phyloP scores from a whole-genome alignment of 495 filamentous ascomycete genomes.

The Pyrenopolyporus hunteri region DNA sequence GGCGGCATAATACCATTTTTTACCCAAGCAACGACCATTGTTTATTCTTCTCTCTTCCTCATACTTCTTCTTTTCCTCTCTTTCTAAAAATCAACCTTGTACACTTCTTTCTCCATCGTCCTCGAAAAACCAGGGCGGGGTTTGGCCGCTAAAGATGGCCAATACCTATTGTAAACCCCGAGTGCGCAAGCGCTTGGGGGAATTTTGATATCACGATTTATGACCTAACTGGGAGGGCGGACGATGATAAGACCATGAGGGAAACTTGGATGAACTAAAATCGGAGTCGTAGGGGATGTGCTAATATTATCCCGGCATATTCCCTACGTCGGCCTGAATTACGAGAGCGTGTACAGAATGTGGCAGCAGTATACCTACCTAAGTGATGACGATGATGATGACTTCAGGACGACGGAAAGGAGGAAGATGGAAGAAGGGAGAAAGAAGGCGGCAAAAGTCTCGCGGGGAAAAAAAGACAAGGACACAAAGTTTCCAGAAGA shows the following conservation, averaged over 20 bases:
- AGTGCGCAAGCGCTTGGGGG: constrained; percentile 25
- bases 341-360: constrained; percentile 36
- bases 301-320: no score
- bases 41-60: not conserved
- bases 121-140: not conserved
- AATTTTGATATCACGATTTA: constrained; percentile 30
- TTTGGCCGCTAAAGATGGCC: constrained; percentile 18
- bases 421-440: constrained; percentile 2
- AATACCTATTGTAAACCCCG: constrained; percentile 20
- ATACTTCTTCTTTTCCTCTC: constrained; percentile 14
- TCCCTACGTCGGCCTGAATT: constrained; percentile 12
- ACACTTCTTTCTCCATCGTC: constrained; percentile 26
- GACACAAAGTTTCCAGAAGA: constrained; percentile 13
- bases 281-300: constrained; percentile 2
- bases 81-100: constrained; percentile 16
- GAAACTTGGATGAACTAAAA: constrained; percentile 24
- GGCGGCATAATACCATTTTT: constrained; percentile 18
- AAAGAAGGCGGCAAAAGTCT: constrained; percentile 9
- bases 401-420: constrained; percentile 8
- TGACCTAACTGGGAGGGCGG: constrained; percentile 24
- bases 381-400: constrained; percentile 21
- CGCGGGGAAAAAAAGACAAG: not conserved
- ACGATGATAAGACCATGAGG: constrained; percentile 8
- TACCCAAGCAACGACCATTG: constrained; percentile 9
- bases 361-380: constrained; percentile 7